Conservation (phyloP, 345 rosid species). For the Populus deltoides region DNA sequence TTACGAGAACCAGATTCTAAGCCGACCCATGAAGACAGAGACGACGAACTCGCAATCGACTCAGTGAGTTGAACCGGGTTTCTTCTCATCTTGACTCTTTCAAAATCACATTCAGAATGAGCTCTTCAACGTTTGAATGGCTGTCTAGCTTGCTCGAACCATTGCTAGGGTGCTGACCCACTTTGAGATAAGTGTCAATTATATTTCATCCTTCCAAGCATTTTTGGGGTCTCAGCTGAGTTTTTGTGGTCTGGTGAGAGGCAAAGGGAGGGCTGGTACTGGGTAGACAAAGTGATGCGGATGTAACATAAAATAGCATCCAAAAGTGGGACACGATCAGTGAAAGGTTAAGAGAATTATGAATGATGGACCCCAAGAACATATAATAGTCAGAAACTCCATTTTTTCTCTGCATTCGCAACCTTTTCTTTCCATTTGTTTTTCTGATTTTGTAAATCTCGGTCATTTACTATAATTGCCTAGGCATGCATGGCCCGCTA, state of each 20-base stretch:
- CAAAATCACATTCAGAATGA: conserved; percentile 44
- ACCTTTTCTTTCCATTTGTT: neutral
- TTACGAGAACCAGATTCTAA: conserved; percentile 34
- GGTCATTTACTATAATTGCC: conserved; percentile 6
- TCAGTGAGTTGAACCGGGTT: conserved; percentile 7
- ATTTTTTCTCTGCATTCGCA: conserved; percentile 13
- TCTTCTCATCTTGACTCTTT: conserved; percentile 42
- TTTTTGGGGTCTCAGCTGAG: neutral
- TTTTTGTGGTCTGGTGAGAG: neutral
- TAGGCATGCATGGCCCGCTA: conserved; percentile 14
- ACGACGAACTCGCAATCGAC: conserved; percentile 7
- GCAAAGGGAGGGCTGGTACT: neutral
- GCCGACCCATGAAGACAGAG: conserved; percentile 12
- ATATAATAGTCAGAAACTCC: conserved; percentile 6
- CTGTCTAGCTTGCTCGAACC: no score
- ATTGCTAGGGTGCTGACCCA: neutral
- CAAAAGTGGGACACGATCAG: conserved; percentile 27
- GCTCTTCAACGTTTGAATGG: conserved; percentile 54
- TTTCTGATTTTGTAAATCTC: neutral
- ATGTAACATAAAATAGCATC: conserved; percentile 16
- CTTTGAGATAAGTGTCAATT: neutral
- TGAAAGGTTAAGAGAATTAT: neutral
- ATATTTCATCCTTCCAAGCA: no score
- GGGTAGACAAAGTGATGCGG: conserved; percentile 22
- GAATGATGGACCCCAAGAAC: conserved; percentile 19